These are phyloP conservation scores for Aureobasidium sp. DNA, from an alignment of 2,329 filamentous ascomycete species.

Conservation along the genomic window DNA sequence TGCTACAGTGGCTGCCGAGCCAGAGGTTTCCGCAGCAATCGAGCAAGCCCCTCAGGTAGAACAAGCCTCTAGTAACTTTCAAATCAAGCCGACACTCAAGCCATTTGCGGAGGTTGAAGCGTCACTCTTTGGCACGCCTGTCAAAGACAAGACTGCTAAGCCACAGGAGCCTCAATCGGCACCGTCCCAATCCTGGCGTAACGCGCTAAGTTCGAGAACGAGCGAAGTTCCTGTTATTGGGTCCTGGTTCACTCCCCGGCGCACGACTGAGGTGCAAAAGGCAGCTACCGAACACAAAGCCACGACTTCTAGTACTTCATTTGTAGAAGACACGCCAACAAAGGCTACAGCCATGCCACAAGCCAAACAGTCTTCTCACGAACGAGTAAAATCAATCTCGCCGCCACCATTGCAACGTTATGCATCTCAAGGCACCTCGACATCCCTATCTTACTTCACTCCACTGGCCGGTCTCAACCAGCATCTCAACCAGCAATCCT, in stretches of 20 bases:
- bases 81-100: constrained; percentile 2
- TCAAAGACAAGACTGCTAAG: not conserved
- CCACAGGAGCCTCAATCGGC: not conserved
- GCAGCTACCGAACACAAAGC: not conserved
- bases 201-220: constrained; percentile 21
- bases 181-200: constrained; percentile 13
- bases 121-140: constrained; percentile 1
- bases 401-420: constrained; percentile 4
- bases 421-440: constrained; percentile 27
- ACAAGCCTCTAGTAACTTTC: not conserved
- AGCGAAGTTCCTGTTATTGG: constrained; percentile 26
- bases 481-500: constrained; percentile 30
- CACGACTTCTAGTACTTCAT: not conserved
- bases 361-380: not conserved
- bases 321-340: not conserved
- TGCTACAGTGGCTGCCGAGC: not conserved
- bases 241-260: constrained; percentile 26
- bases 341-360: not conserved
- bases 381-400: constrained; percentile 5
- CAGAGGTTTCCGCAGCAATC: not conserved
- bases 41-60: not conserved
- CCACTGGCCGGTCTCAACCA: constrained; percentile 31
- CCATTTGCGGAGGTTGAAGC: constrained; percentile 6
- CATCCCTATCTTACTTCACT: constrained; percentile 36
- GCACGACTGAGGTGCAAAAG: constrained; percentile 13